These are phyloP conservation scores for Phytophthora colocasiae DNA, from an alignment of 352 stramenopile species.

Conservation along the genomic window DNA sequence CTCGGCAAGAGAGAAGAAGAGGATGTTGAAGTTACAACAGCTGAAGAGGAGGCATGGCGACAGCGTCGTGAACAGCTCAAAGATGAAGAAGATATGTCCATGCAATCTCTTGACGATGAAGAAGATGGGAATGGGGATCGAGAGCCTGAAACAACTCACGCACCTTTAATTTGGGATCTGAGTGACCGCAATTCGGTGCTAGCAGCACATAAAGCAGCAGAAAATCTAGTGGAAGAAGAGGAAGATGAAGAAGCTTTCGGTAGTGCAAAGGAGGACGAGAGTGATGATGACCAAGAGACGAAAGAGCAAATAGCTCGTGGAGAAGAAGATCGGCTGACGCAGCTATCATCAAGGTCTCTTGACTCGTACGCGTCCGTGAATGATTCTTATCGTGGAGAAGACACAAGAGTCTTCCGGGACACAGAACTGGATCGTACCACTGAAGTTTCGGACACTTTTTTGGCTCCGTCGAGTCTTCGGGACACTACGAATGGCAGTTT, in stretches of 20 bases:
- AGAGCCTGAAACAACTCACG: conserved; percentile 5
- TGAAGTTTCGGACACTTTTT: conserved; percentile 24
- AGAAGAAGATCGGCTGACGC: conserved; percentile 19
- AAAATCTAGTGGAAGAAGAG: conserved; percentile 34
- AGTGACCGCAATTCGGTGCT: conserved; percentile 32
- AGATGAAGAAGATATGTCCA: conserved; percentile 36
- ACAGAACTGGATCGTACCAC: conserved; percentile 32
- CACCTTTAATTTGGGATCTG: conserved; percentile 25
- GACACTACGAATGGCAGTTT: conserved; percentile 22
- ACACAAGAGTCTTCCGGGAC: conserved; percentile 40
- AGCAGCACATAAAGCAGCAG: conserved; percentile 23
- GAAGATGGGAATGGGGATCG: conserved; percentile 1
- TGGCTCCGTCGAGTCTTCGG: conserved; percentile 21
- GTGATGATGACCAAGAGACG: conserved; percentile 32
- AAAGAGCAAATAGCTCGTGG: conserved; percentile 7
- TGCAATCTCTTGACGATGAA: conserved; percentile 16
- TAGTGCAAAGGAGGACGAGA: conserved; percentile 32
- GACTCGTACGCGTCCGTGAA: conserved; percentile 41
- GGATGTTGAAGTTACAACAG: conserved; percentile 27
- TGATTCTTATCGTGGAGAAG: conserved; percentile 15
- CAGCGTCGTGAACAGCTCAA: conserved; percentile 33
- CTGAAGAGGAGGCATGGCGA: conserved; percentile 42
- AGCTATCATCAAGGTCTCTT: conserved; percentile 27
- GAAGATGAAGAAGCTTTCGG: conserved; percentile 42
- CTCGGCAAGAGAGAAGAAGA: conserved; percentile 45